Base-by-base conservation (phyloP, 371 early-diverging fungal genomes). In the Catenaria anguillulae region DNA sequence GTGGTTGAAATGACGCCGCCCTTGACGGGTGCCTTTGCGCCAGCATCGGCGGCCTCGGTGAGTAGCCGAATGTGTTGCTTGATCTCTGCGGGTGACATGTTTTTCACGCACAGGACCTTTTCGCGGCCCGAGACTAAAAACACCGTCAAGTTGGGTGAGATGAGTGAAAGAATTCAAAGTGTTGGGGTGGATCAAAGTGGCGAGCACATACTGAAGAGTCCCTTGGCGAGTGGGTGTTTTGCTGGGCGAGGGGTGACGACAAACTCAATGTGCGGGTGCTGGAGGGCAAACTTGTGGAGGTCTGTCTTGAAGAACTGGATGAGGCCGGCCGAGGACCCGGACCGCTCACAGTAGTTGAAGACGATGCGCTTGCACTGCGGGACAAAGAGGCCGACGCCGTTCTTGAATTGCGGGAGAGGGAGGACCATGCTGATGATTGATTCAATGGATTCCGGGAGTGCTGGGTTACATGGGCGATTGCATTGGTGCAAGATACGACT, bases 261-360 rank as follows among this genome's bases (percentile, higher is more conserved):
- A 43, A 88, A 75, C 70, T 90, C 88, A 56, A 87, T 83, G 67
- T 87, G 85, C 59, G 90, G 89, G 65, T 88, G 80, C 60, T 78
- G 71, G 67, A 76, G 74, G 50, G 90, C 87, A 66, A 87, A 88
- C 29, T 70, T 64, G 37, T 75, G 70, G 33, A 64, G 66, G 60
- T 82, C 78, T 60, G 77, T 79, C 67, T 84, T 83, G 60, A 90
- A 69, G 61, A 81, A 90, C 54, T 87, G 82, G 85, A 83, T 75
- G 82, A 88, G 85, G 62, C 87, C 85, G 62, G 79, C 77, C 72
- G 84, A 86, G 70, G 86, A 86, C 58, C 88, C 89, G 69, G 87
- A 82, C 56, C 82, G 84, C 71, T 90, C 90, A 68, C 90, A 89
- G 67, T 90, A 90, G 66, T 85, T 80, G 68, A 90, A 86, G 26